Evolutionary conservation across 768 basidiomycete genomes (phyloP), one percentile per base, ranked within the genome.

Genomic region (Boletus sp.): DNA sequence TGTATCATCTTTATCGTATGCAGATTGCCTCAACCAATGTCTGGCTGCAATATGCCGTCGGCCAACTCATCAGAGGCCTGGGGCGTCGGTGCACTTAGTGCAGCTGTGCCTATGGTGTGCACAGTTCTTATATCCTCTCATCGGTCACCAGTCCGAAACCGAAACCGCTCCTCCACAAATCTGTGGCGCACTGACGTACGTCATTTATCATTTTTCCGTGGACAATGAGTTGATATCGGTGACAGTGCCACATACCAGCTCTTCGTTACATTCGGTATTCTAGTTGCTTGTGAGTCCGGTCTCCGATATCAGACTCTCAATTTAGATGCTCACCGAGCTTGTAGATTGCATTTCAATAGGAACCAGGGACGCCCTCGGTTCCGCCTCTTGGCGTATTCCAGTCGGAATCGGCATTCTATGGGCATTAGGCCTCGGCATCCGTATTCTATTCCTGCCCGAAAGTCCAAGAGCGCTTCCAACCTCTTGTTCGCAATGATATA

Each of bases 161-260:
- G 87, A 89, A 69, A 85, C 84, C 0, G 87, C 86, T 0, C 89
- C 89, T 12, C 77, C 84, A 11, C 82, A 88, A 60, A 83, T 90
- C 54, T 81, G 89, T 52, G 88, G 89, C 4, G 81, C 86, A 1
- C 71, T 87, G 32, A 87, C 85, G 36, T 72, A 50, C 40, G 55
- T 44, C 11, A 2, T 41, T 33, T n/a, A 36, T 37, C 1, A 11
- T 33, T n/a, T 50, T 59, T 52, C 14, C 30, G 0, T 11, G 4
- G 7, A 51, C 30, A 28, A 1, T 7, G 18, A 30, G n/a, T 12
- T 57, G 15, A 40, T 8, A 17, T 47, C 35, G 24, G 40, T 48
- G 57, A 5, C 60, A 61, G 65, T n/a, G 82, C 82, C 3, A 82
- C 81, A 5, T 83, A 81, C 61, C 82, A 84, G 64, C 73, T 86